Evolutionary conservation across 78 protist genomes (phyloP).

Genomic region (Dictyostelium brefeldianum): DNA sequence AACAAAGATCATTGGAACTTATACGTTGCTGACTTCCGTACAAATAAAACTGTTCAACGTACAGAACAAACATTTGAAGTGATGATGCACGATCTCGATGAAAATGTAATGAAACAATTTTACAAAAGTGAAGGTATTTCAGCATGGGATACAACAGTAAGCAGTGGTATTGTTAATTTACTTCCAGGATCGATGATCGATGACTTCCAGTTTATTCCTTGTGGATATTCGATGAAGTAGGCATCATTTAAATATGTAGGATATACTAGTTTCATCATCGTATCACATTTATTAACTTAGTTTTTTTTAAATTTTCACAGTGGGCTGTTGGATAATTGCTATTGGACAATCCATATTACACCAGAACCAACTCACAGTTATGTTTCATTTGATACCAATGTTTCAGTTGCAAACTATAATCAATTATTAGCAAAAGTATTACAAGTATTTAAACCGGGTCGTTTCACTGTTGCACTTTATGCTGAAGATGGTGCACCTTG

Average conservation of each 20-base stretch:
- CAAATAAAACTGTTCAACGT: constrained; percentile 1
- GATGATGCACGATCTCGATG: constrained; percentile 93
- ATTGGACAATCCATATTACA: constrained; percentile 86
- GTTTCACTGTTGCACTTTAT: constrained; percentile 73
- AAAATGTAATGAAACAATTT: constrained; percentile 82
- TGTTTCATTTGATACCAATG: constrained; percentile 85
- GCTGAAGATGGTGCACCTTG: constrained; percentile 71
- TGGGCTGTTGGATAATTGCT: constrained; percentile 80
- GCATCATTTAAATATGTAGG: no score
- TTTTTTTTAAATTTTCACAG: no score
- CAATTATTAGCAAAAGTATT: constrained; percentile 60
- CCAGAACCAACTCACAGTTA: constrained; percentile 85
- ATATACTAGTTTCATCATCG: no score
- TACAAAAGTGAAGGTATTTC: constrained; percentile 73
- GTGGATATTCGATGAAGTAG: constrained; percentile 98
- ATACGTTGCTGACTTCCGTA: constrained; percentile 84
- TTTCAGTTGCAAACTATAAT: constrained; percentile 37
- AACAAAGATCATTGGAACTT: constrained; percentile 94
- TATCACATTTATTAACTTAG: no score
- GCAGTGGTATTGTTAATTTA: constrained; percentile 69
- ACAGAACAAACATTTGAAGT: constrained; percentile 83
- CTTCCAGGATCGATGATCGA: constrained; percentile 81
- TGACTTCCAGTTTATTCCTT: constrained; percentile 93
- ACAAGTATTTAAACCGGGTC: constrained; percentile 76
- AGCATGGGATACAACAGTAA: constrained; percentile 60